Base-by-base conservation (phyloP, 1,284 basidiomycete genomes). In the Caloboletus firmus region DNA sequence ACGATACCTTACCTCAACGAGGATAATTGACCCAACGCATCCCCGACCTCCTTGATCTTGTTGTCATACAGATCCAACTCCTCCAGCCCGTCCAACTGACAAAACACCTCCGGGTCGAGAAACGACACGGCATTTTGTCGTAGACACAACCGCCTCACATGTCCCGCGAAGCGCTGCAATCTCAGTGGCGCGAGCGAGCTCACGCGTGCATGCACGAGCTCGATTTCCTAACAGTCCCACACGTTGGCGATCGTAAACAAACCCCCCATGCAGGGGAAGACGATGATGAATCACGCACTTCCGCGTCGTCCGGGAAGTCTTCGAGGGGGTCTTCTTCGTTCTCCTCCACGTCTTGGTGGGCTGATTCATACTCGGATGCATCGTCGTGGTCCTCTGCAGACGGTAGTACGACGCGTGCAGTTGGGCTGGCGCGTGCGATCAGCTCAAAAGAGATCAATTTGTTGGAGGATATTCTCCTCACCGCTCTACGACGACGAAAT, bases 1-100 rank as follows among this genome's bases (percentile, higher is more conserved):
- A 26, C 3, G 17, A 41, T 24, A 11, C 26, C 55, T 54, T 9
- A 80, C 91, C 64, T 73, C 94, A 94, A 75, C 81, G 41, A 98
- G 73, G 74, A 70, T 49, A 89, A 72, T 55, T 80, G 76, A 58
- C 87, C 75, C 43, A 97, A 65, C 13, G 83, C 89, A 56, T 82
- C 72, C 39, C 82, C 88, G n/a, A 89, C 69, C 13, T 72, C 67
- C 63, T 93, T 95, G 58, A 99, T 73, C 66, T 91, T 87, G 74
- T 99, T 99, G 72, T 99, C 96, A 69, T 99, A 99, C 58, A 98
- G 67, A 73, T 99, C 96, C 49, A 99, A 73, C 57, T 98, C 95
- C 62, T 93, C 89, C 30, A 99, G 74, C 45, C 84, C 78, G 12
- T 70, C 79, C 48, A 98, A 72, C n/a, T 78, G 73, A 30, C 75